Conservation (phyloP, 2,329 filamentous ascomycete species). For the Stachybotrys elegans region DNA sequence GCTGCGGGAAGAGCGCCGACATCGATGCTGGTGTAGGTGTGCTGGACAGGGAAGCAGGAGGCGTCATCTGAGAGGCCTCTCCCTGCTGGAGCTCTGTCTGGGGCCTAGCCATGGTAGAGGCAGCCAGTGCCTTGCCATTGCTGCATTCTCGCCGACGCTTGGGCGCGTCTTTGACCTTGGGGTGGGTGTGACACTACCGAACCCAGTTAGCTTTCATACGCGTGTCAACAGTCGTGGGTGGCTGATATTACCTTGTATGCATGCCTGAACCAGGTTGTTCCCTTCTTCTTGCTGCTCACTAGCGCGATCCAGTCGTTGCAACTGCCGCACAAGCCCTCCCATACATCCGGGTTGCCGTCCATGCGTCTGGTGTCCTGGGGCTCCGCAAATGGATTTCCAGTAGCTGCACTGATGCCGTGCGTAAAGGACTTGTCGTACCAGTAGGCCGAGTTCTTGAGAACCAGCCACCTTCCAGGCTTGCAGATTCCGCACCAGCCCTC, state of each 20-base stretch:
- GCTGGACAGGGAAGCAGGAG: slow-evolving; percentile 16
- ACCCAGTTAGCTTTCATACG: neutral
- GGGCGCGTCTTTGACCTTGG: slow-evolving; percentile 65
- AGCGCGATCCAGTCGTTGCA: slow-evolving; percentile 78
- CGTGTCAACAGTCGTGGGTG: neutral
- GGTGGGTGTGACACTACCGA: slow-evolving; percentile 62
- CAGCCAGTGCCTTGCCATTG: slow-evolving; percentile 38
- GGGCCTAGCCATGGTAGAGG: slow-evolving; percentile 39
- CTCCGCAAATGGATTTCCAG: slow-evolving; percentile 71
- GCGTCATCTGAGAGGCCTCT: slow-evolving; percentile 20
- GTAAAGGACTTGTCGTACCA: slow-evolving; percentile 94
- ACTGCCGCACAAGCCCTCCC: slow-evolving; percentile 73
- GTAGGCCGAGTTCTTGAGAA: slow-evolving; percentile 84
- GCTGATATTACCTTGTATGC: slow-evolving; percentile 68
- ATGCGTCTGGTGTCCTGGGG: slow-evolving; percentile 71
- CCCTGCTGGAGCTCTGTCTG: slow-evolving; percentile 39
- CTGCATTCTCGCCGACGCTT: slow-evolving; percentile 62
- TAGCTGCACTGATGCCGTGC: slow-evolving; percentile 79
- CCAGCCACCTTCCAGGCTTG: slow-evolving; percentile 79
- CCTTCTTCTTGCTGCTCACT: slow-evolving; percentile 84
- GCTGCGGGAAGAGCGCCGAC: slow-evolving; percentile 20
- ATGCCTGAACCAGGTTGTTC: slow-evolving; percentile 88
- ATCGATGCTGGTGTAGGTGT: slow-evolving; percentile 21
- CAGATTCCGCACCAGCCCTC: slow-evolving; percentile 89
- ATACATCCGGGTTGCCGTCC: slow-evolving; percentile 76